A percentile compares a stretch with the other conserved stretches of the same genome.
phyloP scores from a whole-genome alignment of 148 eudicot genomes.

The Rhododendron kiyosumense region DNA sequence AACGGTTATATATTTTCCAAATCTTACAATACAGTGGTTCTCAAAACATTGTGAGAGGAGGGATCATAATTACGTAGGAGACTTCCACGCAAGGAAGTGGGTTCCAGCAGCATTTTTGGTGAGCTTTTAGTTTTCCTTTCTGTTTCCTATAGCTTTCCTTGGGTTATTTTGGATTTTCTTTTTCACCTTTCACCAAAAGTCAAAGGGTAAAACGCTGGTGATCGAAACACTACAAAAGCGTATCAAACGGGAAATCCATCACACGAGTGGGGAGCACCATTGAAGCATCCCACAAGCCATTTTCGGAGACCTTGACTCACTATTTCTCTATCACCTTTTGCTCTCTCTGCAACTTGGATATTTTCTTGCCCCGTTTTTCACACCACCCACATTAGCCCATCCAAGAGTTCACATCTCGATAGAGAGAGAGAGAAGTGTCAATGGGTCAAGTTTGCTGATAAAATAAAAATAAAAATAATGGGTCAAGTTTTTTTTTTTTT shows the following conservation, averaged over 20 bases:
- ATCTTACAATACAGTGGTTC: no score
- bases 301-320: background rate
- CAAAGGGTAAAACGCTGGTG: background rate
- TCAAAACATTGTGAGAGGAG: no score
- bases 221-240: background rate
- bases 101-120: no score
- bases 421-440: background rate
- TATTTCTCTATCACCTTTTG: background rate
- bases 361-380: background rate
- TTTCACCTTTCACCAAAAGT: background rate
- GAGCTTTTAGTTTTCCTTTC: no score
- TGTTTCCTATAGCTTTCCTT: no score
- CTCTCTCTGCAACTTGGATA: background rate
- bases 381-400: background rate
- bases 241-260: background rate
- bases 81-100: no score
- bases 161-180: no score
- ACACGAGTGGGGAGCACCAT: background rate
- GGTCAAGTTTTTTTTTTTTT: conserved; percentile 8
- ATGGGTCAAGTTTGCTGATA: background rate
- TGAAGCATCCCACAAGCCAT: background rate
- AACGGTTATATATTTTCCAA: no score
- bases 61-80: no score
- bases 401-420: background rate
- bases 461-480: no score